Conservation (phyloP, 2,329 filamentous ascomycete genomes). For the Xylariaceae sp. region DNA sequence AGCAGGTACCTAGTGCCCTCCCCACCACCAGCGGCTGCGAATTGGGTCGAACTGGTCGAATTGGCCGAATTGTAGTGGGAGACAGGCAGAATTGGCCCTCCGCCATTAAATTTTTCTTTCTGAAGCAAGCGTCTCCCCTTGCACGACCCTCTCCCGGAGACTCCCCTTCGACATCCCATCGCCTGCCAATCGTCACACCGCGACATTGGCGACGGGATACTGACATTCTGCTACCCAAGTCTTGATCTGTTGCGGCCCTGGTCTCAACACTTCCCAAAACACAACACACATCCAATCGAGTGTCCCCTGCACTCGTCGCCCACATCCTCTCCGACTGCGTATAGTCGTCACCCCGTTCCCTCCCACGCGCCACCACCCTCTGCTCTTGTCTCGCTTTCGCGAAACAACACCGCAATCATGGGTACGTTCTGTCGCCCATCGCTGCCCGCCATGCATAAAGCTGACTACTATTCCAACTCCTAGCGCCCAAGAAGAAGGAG, state of each 20-base stretch:
- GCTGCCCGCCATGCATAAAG: slow-evolving; percentile 15
- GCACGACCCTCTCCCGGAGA: slow-evolving; percentile 21
- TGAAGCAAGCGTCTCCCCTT: slow-evolving; percentile 29
- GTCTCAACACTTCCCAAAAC: no score
- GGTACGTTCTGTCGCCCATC: slow-evolving; percentile 41
- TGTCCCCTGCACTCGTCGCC: neutral
- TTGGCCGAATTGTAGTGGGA: no score
- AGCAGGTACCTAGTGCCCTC: no score
- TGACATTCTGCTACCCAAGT: neutral
- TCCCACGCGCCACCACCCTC: slow-evolving; percentile 22
- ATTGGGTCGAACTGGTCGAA: no score
- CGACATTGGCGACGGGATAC: slow-evolving; percentile 17
- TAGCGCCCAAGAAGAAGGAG: slow-evolving; percentile 90
- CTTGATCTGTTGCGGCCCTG: neutral
- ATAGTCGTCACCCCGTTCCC: slow-evolving; percentile 3
- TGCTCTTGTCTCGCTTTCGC: slow-evolving; percentile 27
- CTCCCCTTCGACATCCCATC: slow-evolving; percentile 19
- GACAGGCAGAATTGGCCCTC: slow-evolving; percentile 21
- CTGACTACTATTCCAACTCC: slow-evolving; percentile 41
- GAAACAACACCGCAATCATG: slow-evolving; percentile 57
- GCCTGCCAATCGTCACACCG: slow-evolving; percentile 20
- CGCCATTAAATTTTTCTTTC: slow-evolving; percentile 28
- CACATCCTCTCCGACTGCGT: slow-evolving; percentile 19
- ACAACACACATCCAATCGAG: no score
- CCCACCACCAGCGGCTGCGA: no score